Evolutionary conservation across 1,284 basidiomycete species (phyloP).

Genomic region (Boletus holoroseus): DNA sequence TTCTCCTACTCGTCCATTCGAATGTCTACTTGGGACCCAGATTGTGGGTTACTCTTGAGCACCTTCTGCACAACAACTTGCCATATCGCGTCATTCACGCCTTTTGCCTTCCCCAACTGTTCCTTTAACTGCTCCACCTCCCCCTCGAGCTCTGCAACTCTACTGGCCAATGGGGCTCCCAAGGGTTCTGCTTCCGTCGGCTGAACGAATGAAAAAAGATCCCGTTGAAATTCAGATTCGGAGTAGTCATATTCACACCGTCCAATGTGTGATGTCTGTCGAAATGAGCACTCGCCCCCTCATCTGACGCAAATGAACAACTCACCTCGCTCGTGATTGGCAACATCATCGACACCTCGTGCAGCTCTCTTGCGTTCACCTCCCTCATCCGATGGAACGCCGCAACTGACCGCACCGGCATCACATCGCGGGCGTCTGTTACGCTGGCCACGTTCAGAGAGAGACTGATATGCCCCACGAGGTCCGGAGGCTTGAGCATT

Average conservation of each 20-base stretch:
- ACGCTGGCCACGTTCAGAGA: constrained; percentile 44
- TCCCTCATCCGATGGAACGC: constrained; percentile 72
- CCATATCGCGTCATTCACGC: constrained; percentile 89
- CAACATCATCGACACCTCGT: constrained; percentile 61
- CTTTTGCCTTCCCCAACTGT: constrained; percentile 74
- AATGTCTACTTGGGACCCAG: not conserved
- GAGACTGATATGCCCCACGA: constrained; percentile 68
- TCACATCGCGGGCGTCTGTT: constrained; percentile 47
- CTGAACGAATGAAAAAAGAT: constrained; percentile 57
- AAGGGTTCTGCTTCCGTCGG: constrained; percentile 34
- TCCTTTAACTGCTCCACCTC: constrained; percentile 63
- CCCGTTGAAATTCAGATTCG: constrained; percentile 50
- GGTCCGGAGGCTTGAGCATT: constrained; percentile 77
- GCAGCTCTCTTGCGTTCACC: constrained; percentile 54
- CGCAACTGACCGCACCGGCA: constrained; percentile 60
- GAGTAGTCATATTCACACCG: constrained; percentile 38
- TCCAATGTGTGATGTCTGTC: constrained; percentile 18
- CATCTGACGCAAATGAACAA: constrained; percentile 1
- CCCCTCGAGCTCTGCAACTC: constrained; percentile 63
- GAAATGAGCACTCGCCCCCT: not conserved
- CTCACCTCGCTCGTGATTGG: constrained; percentile 43
- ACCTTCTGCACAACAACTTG: constrained; percentile 65
- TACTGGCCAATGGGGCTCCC: constrained; percentile 44
- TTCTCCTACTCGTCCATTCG: constrained; percentile 5
- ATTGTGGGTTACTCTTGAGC: constrained; percentile 34